Evolutionary conservation across 768 basidiomycete genomes (phyloP).

Genomic region (Dacryopinax spathularia): DNA sequence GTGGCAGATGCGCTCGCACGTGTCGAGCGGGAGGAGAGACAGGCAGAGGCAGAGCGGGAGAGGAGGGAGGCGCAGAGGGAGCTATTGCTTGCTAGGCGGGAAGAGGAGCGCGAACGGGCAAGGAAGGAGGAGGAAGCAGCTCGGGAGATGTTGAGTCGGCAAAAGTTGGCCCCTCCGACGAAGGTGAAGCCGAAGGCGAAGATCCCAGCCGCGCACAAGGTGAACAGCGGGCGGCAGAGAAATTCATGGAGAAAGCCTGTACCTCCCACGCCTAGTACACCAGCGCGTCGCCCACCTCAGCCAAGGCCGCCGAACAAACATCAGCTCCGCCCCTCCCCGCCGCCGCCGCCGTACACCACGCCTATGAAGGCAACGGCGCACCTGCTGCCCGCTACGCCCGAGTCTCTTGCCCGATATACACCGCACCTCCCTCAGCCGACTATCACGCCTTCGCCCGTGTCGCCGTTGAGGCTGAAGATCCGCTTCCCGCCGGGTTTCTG

Average conservation of each 20-base stretch:
- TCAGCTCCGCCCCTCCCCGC: too few relatives aligned
- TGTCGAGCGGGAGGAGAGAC: constrained; percentile 29
- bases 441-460: not conserved
- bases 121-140: not conserved
- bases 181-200: not conserved
- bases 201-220: too few relatives aligned
- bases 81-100: constrained; percentile 16
- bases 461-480: not conserved
- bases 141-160: not conserved
- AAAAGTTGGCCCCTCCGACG: not conserved
- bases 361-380: not conserved
- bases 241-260: too few relatives aligned
- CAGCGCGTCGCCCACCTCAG: too few relatives aligned
- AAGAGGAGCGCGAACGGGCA: not conserved
- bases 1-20: constrained; percentile 38
- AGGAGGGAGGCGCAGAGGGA: constrained; percentile 28
- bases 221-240: too few relatives aligned
- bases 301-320: too few relatives aligned
- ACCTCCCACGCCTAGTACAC: too few relatives aligned
- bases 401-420: not conserved
- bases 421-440: not conserved
- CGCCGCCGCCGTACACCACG: not conserved
- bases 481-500: not conserved
- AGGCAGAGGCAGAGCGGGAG: not conserved
- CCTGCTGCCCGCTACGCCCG: not conserved